These are phyloP conservation scores for Tylopilus sp. DNA, from an alignment of 768 basidiomycete species.

Conservation along the genomic window DNA sequence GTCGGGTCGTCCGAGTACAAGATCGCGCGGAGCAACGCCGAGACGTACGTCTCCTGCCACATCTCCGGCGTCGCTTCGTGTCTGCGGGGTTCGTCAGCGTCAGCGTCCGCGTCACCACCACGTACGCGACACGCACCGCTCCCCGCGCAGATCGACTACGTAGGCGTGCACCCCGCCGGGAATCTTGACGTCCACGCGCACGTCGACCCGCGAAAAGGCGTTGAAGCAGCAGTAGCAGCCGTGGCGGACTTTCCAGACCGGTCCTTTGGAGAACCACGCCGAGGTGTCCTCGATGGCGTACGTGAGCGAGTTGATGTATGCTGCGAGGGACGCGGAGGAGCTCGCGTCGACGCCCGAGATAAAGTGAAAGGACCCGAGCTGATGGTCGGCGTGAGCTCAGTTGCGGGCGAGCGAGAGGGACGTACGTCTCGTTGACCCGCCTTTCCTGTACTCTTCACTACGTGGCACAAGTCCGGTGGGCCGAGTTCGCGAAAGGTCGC, in stretches of 20 bases:
- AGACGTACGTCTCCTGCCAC: constrained; percentile 98
- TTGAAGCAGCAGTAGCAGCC: constrained; percentile 98
- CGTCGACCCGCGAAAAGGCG: constrained; percentile 94
- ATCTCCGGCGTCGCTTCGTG: constrained; percentile 89
- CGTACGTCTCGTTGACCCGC: constrained; percentile 84
- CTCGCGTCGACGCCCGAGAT: constrained; percentile 99
- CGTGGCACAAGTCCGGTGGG: constrained; percentile 95
- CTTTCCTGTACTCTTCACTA: constrained; percentile 86
- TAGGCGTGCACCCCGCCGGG: constrained; percentile 96
- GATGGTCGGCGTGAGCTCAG: neutral
- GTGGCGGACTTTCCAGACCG: constrained; percentile 86
- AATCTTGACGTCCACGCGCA: constrained; percentile 97
- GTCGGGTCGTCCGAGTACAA: constrained; percentile 95
- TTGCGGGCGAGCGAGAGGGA: constrained; percentile 5
- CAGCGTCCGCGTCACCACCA: neutral
- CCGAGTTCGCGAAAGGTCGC: constrained; percentile 96
- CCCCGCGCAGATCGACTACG: constrained; percentile 90
- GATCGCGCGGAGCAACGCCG: constrained; percentile 85
- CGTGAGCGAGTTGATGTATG: constrained; percentile 98
- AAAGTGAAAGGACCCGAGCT: constrained; percentile 97
- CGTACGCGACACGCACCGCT: constrained; percentile 58
- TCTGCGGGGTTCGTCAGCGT: constrained; percentile 25
- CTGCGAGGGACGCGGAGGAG: constrained; percentile 94
- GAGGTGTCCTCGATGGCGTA: constrained; percentile 89
- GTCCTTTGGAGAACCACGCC: constrained; percentile 87